Percentiles rank a stretch among this genome's conserved stretches.
phyloP scores from a whole-genome alignment of 495 filamentous ascomycete genomes.

The Thermothielavioides terrestris region DNA sequence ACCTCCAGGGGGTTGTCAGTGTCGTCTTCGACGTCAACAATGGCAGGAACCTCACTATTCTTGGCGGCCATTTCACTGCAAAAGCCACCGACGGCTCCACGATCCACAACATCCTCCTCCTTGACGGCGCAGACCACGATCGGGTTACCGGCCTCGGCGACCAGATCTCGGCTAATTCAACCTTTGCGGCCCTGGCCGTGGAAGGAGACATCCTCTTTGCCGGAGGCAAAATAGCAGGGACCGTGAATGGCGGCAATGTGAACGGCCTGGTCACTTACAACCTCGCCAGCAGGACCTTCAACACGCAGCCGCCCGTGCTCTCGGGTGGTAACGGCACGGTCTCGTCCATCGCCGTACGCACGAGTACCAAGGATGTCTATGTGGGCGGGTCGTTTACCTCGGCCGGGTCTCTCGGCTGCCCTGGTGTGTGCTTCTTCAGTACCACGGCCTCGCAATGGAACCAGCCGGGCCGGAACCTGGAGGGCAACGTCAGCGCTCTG shows the following conservation, averaged over 20 bases:
- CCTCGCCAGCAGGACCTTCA: constrained; percentile 51
- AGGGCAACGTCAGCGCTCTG: constrained; percentile 59
- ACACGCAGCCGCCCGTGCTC: constrained; percentile 62
- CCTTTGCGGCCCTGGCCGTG: constrained; percentile 62
- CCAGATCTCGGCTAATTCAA: constrained; percentile 62
- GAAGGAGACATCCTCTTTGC: constrained; percentile 65
- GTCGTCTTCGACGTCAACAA: constrained; percentile 67
- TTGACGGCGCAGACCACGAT: constrained; percentile 49
- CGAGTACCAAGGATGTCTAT: constrained; percentile 64
- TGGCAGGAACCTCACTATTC: constrained; percentile 69
- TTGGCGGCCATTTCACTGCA: constrained; percentile 81
- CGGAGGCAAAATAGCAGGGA: constrained; percentile 71
- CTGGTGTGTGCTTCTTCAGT: constrained; percentile 71
- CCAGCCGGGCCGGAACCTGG: constrained; percentile 59
- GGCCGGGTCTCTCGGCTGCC: constrained; percentile 77
- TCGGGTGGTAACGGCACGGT: constrained; percentile 60
- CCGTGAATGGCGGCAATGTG: constrained; percentile 49
- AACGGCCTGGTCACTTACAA: constrained; percentile 76
- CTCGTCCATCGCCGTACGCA: constrained; percentile 60
- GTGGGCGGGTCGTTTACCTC: constrained; percentile 73
- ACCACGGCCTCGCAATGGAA: constrained; percentile 63
- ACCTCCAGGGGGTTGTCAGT: constrained; percentile 55
- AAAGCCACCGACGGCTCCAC: constrained; percentile 57
- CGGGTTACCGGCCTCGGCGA: constrained; percentile 60
- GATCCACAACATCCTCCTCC: constrained; percentile 69